These are phyloP conservation scores for Penicillium sp. DNA, from an alignment of 2,329 filamentous ascomycete species.

Conservation along the genomic window DNA sequence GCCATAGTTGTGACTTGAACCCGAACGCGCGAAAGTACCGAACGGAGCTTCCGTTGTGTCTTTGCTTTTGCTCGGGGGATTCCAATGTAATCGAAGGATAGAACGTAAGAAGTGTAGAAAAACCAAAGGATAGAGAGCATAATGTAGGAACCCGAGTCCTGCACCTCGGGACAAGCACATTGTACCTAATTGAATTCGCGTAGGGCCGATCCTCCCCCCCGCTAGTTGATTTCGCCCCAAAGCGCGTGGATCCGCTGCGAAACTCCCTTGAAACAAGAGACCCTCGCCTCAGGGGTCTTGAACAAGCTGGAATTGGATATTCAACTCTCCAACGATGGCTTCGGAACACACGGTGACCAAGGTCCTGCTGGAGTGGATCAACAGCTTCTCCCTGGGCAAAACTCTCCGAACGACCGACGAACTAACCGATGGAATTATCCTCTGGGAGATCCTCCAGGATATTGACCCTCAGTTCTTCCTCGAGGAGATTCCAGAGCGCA, in stretches of 20 bases:
- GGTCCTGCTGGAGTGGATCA: conserved; percentile 51
- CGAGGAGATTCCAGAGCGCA: conserved; percentile 49
- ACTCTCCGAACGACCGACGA: conserved; percentile 44
- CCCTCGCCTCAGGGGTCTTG: conserved; percentile 5
- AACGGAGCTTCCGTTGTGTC: too few species aligned
- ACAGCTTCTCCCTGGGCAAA: conserved; percentile 47
- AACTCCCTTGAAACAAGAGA: conserved; percentile 9
- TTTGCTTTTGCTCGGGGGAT: too few species aligned
- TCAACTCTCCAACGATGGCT: conserved; percentile 36
- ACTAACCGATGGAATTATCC: conserved; percentile 47
- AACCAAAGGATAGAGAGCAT: too few species aligned
- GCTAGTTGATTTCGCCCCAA: conserved; percentile 21
- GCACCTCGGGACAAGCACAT: neutral
- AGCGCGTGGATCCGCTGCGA: conserved; percentile 27
- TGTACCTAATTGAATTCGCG: neutral
- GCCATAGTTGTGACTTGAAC: too few species aligned
- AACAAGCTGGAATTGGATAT: conserved; percentile 17
- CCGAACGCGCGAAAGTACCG: too few species aligned
- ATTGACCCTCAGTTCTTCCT: conserved; percentile 52
- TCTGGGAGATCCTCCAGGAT: conserved; percentile 52
- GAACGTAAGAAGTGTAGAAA: too few species aligned
- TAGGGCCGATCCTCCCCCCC: conserved; percentile 20
- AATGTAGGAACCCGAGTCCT: too few species aligned
- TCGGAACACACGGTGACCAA: conserved; percentile 49
- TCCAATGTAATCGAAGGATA: too few species aligned